phyloP scores from a whole-genome alignment of 805 yeast genomes.

The Wickerhamomyces subpelliculosus region DNA sequence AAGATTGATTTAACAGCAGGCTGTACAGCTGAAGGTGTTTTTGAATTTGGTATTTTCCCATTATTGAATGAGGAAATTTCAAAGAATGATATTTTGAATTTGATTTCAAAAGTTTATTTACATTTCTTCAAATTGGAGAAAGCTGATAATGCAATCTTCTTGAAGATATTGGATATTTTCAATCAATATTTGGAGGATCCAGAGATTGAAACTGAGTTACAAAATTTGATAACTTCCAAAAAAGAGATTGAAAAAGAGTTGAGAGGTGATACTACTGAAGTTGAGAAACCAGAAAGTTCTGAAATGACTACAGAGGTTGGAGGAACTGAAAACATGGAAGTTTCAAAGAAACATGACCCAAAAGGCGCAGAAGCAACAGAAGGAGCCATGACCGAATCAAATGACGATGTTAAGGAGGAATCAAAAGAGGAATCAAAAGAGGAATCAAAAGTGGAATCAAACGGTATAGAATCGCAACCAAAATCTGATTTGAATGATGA shows the following conservation, averaged over 20 bases:
- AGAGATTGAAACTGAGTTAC: constrained; percentile 30
- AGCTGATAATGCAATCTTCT: constrained; percentile 30
- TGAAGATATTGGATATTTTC: constrained; percentile 30
- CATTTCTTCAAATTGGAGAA: constrained; percentile 34
- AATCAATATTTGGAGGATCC: constrained; percentile 33
- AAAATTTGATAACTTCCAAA: constrained; percentile 29
- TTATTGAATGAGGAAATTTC: constrained; percentile 61
- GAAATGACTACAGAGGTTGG: neutral
- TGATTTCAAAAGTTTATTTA: constrained; percentile 60
- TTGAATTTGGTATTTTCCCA: constrained; percentile 73
- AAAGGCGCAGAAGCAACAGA: neutral
- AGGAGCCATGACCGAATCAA: neutral
- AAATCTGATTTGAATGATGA: neutral
- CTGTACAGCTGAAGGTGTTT: constrained; percentile 45
- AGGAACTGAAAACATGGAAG: neutral
- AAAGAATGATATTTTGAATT: constrained; percentile 57
- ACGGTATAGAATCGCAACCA: too few relatives aligned
- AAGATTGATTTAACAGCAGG: constrained; percentile 27
- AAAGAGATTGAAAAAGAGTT: constrained; percentile 13
- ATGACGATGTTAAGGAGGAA: neutral
- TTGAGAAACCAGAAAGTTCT: too few relatives aligned
- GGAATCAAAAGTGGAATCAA: neutral
- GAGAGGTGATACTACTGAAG: too few relatives aligned
- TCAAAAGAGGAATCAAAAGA: neutral
- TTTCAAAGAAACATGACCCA: too few relatives aligned